phyloP scores from a whole-genome alignment of 2,329 filamentous ascomycete species.

The Cytospora piceicola region DNA sequence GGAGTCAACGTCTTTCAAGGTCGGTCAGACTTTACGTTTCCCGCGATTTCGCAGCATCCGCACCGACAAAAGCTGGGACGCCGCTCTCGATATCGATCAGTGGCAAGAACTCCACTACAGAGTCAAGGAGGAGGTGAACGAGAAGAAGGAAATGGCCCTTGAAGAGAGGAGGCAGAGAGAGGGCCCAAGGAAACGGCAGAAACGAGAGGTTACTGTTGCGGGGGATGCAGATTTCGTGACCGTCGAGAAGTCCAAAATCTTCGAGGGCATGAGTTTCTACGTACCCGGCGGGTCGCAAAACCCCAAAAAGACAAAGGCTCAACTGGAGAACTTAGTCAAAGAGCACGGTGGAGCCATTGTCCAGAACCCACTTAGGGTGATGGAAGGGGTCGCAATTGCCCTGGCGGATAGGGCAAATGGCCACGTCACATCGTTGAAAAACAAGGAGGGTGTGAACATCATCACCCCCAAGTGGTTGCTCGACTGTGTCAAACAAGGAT shows the following conservation, averaged over 20 bases:
- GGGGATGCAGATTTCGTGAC: conserved; percentile 58
- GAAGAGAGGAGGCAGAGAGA: conserved; percentile 65
- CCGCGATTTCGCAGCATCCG: conserved; percentile 84
- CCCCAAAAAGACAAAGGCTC: conserved; percentile 77
- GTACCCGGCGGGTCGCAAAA: conserved; percentile 76
- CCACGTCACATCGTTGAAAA: conserved; percentile 82
- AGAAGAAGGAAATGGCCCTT: conserved; percentile 76
- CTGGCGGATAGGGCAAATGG: conserved; percentile 80
- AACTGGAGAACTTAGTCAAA: conserved; percentile 82
- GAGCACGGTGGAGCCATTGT: conserved; percentile 79
- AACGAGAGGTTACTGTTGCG: conserved; percentile 70
- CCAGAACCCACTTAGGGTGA: conserved; percentile 68
- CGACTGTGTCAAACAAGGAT: conserved; percentile 71
- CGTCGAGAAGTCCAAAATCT: conserved; percentile 62
- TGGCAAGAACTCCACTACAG: conserved; percentile 73
- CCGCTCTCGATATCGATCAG: conserved; percentile 75
- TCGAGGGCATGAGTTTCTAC: conserved; percentile 78
- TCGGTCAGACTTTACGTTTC: conserved; percentile 80
- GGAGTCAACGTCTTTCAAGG: conserved; percentile 76
- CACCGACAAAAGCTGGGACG: conserved; percentile 82
- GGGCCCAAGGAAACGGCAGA: conserved; percentile 61
- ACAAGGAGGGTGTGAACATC: conserved; percentile 70
- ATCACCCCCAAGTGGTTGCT: conserved; percentile 81
- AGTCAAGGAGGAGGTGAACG: conserved; percentile 70
- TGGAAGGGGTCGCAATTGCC: conserved; percentile 69